A percentile compares a stretch with the other conserved stretches of the same genome.
phyloP scores from a whole-genome alignment of 1,284 basidiomycete genomes.

The Microbotryum lychnidis-dioicae region DNA sequence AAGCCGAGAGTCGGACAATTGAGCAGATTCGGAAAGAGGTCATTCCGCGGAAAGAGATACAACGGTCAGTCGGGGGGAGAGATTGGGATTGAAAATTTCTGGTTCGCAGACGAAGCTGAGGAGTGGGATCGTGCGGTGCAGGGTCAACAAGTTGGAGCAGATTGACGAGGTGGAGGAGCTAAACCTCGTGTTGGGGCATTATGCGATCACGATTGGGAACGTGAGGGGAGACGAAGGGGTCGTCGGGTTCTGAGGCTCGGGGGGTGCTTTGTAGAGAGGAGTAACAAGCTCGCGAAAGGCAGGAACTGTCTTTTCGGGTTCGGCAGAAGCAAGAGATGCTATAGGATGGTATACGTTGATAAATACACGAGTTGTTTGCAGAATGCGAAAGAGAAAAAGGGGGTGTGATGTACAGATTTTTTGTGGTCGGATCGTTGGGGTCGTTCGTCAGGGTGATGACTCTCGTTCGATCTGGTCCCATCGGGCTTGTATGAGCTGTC shows the following conservation, averaged over 20 bases:
- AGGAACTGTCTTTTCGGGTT: no score
- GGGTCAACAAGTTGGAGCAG: constrained; percentile 67
- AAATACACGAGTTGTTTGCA: no score
- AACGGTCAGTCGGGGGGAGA: constrained; percentile 47
- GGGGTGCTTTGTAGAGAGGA: no score
- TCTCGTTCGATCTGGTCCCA: constrained; percentile 29
- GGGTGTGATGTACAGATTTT: no score
- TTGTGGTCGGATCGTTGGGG: no score
- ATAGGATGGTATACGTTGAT: no score
- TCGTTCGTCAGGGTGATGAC: background rate
- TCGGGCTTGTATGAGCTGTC: constrained; percentile 11
- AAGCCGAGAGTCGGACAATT: constrained; percentile 54
- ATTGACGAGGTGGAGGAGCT: constrained; percentile 89
- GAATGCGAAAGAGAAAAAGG: no score
- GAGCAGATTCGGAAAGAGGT: constrained; percentile 57
- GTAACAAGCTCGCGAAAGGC: no score
- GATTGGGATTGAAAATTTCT: background rate
- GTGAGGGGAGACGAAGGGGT: background rate
- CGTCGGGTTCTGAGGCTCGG: background rate
- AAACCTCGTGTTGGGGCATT: constrained; percentile 75
- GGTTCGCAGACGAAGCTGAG: background rate
- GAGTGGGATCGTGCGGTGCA: constrained; percentile 36
- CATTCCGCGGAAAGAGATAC: constrained; percentile 52
- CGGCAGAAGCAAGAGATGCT: no score
- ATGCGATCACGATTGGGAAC: constrained; percentile 51